Percentiles rank a stretch among this genome's conserved stretches.
phyloP scores from a whole-genome alignment of 441 rosid genomes.

The Rhodomyrtus psidioides region DNA sequence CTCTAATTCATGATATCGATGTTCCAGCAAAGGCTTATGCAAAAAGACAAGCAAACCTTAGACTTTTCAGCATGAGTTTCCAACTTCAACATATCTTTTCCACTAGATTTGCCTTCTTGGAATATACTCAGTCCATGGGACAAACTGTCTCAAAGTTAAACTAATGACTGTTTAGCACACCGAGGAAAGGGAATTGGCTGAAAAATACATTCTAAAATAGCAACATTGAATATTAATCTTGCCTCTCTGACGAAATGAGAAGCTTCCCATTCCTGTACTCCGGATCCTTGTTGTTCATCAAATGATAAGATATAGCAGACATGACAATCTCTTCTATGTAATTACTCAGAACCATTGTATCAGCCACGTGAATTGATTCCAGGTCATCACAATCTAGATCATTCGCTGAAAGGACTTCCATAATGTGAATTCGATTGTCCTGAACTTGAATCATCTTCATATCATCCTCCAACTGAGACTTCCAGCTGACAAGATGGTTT shows the following conservation, averaged over 20 bases:
- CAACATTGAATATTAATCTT: not conserved
- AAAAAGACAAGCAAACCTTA: conserved; percentile 22
- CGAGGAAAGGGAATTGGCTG: not conserved
- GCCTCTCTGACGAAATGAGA: conserved; percentile 61
- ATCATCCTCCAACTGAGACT: conserved; percentile 63
- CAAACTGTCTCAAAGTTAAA: conserved; percentile 33
- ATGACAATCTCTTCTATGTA: conserved; percentile 70
- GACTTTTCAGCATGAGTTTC: conserved; percentile 36
- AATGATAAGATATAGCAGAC: conserved; percentile 64
- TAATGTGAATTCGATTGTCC: conserved; percentile 68
- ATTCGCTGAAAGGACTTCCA: conserved; percentile 73
- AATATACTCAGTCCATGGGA: conserved; percentile 72
- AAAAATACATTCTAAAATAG: not conserved
- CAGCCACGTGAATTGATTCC: conserved; percentile 54
- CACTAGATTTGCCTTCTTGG: conserved; percentile 45
- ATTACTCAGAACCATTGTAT: conserved; percentile 52
- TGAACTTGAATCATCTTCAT: conserved; percentile 74
- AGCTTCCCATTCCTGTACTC: conserved; percentile 72
- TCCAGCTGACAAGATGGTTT: conserved; percentile 63
- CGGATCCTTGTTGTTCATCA: conserved; percentile 58
- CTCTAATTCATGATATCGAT: not conserved
- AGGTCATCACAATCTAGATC: conserved; percentile 80
- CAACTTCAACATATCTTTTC: conserved; percentile 34
- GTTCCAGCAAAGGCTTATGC: not conserved
- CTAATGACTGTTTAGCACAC: not conserved